Conservation (phyloP, 495 filamentous ascomycete genomes). For the Trichocladium uniseriatum region DNA sequence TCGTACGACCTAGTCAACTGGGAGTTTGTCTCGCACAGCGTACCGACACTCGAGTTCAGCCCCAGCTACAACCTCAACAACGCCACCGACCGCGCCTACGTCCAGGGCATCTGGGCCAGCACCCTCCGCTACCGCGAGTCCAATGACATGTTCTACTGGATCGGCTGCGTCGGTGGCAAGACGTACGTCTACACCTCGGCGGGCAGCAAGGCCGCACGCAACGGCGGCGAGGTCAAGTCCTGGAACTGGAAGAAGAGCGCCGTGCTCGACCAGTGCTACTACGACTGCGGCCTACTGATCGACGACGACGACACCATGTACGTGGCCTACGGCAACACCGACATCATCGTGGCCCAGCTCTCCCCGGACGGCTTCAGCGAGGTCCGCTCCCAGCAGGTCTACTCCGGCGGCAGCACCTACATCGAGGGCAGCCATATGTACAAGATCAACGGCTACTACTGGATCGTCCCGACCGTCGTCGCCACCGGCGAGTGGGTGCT, state of each 20-base stretch:
- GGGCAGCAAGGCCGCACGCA: constrained; percentile 13
- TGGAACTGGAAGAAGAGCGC: constrained; percentile 28
- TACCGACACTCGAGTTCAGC: constrained; percentile 41
- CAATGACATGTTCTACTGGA: constrained; percentile 44
- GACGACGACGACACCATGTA: constrained; percentile 48
- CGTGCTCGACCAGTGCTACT: constrained; percentile 41
- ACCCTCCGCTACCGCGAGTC: constrained; percentile 41
- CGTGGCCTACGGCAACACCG: constrained; percentile 45
- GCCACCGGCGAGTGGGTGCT: constrained; percentile 38
- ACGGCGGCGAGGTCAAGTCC: constrained; percentile 7
- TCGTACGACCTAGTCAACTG: constrained; percentile 50
- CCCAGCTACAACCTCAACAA: constrained; percentile 39
- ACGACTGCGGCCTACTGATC: constrained; percentile 49
- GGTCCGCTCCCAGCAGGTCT: constrained; percentile 31
- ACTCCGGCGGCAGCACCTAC: constrained; percentile 21
- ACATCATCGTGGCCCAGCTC: constrained; percentile 43
- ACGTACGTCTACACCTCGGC: constrained; percentile 45
- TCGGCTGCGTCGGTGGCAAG: constrained; percentile 42
- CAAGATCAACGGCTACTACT: constrained; percentile 45
- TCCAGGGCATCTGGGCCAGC: constrained; percentile 46
- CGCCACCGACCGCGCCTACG: constrained; percentile 32
- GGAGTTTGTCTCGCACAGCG: constrained; percentile 44
- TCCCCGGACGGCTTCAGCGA: constrained; percentile 28
- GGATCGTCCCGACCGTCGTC: constrained; percentile 40
- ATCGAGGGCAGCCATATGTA: constrained; percentile 52